Conservation (phyloP, 2,329 filamentous ascomycete genomes). For the Tolypocladium pustulatum region DNA sequence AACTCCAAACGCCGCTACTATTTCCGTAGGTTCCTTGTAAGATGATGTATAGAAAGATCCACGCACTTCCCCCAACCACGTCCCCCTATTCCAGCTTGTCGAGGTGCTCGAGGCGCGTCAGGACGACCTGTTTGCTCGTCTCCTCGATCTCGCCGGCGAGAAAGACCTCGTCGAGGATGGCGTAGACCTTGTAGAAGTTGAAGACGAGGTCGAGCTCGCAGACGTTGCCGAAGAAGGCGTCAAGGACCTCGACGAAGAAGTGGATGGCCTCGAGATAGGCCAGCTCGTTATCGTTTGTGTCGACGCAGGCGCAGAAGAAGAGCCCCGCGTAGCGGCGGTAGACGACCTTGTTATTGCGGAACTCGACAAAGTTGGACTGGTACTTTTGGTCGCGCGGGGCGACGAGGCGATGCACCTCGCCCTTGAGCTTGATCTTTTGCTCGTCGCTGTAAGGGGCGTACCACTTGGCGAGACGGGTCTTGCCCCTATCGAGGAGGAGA, state of each 20-base stretch:
- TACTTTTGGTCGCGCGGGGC: constrained; percentile 98
- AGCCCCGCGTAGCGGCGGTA: constrained; percentile 95
- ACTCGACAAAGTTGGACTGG: constrained; percentile 98
- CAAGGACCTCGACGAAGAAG: constrained; percentile 98
- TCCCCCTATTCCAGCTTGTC: constrained; percentile 72
- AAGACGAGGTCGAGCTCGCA: constrained; percentile 91
- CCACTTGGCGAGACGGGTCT: constrained; percentile 97
- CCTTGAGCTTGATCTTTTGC: constrained; percentile 97
- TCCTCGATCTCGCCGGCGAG: constrained; percentile 96
- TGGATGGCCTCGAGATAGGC: constrained; percentile 96
- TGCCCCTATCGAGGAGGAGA: constrained; percentile 54
- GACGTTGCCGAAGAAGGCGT: constrained; percentile 98
- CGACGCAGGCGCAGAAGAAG: constrained; percentile 98
- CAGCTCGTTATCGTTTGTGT: constrained; percentile 97
- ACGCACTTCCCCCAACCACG: not conserved
- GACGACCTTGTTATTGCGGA: constrained; percentile 89
- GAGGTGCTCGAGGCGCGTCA: constrained; percentile 87
- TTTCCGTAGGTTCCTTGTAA: not conserved
- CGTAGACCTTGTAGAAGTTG: constrained; percentile 84
- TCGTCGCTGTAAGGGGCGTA: constrained; percentile 98
- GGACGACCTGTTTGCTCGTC: constrained; percentile 94
- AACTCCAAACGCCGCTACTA: not conserved
- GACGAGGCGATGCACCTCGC: constrained; percentile 96
- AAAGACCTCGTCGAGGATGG: constrained; percentile 97
- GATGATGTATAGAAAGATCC: not conserved